These are phyloP conservation scores for Rhytidiadelphus loreus DNA, from an alignment of 225 moss, liverwort and hornwort genomes.

Conservation along the genomic window DNA sequence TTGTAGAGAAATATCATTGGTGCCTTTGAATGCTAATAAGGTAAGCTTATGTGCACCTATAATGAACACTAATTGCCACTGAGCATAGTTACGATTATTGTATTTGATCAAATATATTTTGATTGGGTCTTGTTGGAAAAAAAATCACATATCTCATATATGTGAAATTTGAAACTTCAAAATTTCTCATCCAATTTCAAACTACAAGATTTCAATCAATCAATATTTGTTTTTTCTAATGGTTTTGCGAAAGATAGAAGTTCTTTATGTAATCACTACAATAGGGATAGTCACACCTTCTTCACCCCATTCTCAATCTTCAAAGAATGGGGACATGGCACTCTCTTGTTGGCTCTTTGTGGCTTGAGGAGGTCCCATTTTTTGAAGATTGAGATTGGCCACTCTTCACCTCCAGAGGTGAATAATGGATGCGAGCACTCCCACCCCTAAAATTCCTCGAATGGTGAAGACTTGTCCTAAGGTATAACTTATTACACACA, in stretches of 20 bases:
- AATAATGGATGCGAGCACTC: too few species aligned
- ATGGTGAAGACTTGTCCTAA: too few species aligned
- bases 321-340: too few species aligned
- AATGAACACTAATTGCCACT: not conserved
- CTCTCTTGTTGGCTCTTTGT: too few species aligned
- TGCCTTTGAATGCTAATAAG: too few species aligned
- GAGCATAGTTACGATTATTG: rapidly evolving
- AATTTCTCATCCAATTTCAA: not conserved
- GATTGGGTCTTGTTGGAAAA: not conserved
- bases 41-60: not conserved
- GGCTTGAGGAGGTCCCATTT: too few species aligned
- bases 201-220: not conserved
- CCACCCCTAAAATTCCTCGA: too few species aligned
- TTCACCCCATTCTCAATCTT: too few species aligned
- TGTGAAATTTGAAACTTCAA: not conserved
- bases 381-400: too few species aligned
- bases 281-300: too few species aligned
- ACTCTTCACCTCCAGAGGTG: too few species aligned
- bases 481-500: not conserved
- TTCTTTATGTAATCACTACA: not conserved
- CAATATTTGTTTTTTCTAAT: not conserved
- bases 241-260: not conserved
- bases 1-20: not conserved
- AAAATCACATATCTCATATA: not conserved
- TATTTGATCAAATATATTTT: not conserved